A percentile compares a stretch with the other conserved stretches of the same genome.
phyloP scores from a whole-genome alignment of 1,284 basidiomycete genomes.

The Farysia itapuensis region DNA sequence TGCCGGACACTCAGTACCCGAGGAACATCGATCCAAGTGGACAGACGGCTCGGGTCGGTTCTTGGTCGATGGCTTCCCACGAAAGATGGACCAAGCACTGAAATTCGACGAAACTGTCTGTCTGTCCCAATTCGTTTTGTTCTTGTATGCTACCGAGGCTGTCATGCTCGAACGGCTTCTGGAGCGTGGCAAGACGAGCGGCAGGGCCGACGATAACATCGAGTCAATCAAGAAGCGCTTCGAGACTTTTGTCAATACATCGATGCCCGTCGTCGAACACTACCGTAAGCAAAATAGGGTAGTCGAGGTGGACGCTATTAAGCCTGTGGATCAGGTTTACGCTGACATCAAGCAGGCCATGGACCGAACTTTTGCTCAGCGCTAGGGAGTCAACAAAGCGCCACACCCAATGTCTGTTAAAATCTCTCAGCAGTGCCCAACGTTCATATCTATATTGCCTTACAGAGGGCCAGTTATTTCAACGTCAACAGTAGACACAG shows the following conservation, averaged over 20 bases:
- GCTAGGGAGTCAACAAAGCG: neutral
- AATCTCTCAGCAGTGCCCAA: too few relatives aligned
- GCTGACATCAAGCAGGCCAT: constrained; percentile 49
- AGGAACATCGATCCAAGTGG: constrained; percentile 66
- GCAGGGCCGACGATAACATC: constrained; percentile 90
- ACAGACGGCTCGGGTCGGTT: constrained; percentile 76
- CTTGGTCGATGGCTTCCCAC: constrained; percentile 95
- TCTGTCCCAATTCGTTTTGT: constrained; percentile 76
- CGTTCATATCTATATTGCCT: too few relatives aligned
- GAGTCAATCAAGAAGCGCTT: constrained; percentile 97
- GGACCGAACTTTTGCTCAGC: constrained; percentile 41
- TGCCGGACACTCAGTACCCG: constrained; percentile 17
- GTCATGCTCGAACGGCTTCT: constrained; percentile 84
- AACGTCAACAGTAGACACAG: too few relatives aligned
- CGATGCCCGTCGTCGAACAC: constrained; percentile 93
- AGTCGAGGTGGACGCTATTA: constrained; percentile 68
- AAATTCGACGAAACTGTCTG: constrained; percentile 85
- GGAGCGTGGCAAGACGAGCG: constrained; percentile 88
- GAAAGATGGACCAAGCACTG: constrained; percentile 96
- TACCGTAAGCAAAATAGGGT: constrained; percentile 76
- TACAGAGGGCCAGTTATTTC: too few relatives aligned
- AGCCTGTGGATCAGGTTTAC: constrained; percentile 51
- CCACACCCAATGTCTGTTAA: neutral
- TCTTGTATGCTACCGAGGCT: constrained; percentile 84
- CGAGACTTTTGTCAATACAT: constrained; percentile 83